These are phyloP conservation scores for Aethionema arabicum DNA, from an alignment of 345 rosid genomes.

Conservation along the genomic window DNA sequence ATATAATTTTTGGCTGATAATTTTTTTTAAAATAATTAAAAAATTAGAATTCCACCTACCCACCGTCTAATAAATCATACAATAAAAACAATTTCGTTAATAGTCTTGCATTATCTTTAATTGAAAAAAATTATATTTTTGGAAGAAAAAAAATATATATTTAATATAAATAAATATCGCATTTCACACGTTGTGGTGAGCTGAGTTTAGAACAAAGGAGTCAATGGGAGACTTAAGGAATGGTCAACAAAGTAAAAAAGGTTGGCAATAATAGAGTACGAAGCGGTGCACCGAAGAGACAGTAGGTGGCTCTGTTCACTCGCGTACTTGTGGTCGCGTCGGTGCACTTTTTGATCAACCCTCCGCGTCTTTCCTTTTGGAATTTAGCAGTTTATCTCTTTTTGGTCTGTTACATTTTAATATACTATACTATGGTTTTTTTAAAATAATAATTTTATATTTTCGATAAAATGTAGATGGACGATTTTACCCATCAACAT, in stretches of 20 bases:
- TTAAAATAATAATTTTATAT: background rate
- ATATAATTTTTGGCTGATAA: too few relatives aligned
- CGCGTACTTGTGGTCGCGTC: slow-evolving; percentile 40
- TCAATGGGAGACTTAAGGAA: slow-evolving; percentile 33
- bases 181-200: too few relatives aligned
- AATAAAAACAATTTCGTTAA: too few relatives aligned
- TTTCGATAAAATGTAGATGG: background rate
- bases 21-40: too few relatives aligned
- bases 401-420: background rate
- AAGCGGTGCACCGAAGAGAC: slow-evolving; percentile 30
- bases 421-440: too few relatives aligned
- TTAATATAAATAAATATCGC: too few relatives aligned
- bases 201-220: slow-evolving; percentile 5
- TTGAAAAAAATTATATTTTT: too few relatives aligned
- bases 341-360: slow-evolving; percentile 32
- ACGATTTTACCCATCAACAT: slow-evolving; percentile 10
- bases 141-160: too few relatives aligned
- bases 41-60: too few relatives aligned
- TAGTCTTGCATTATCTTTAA: too few relatives aligned
- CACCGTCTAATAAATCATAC: too few relatives aligned
- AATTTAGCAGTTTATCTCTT: slow-evolving; percentile 16
- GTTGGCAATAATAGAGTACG: slow-evolving; percentile 27
- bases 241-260: slow-evolving; percentile 32
- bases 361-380: slow-evolving; percentile 31
- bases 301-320: slow-evolving; percentile 28